Base-by-base conservation (phyloP, 129 eudicot species). In the Scalesia atractyloides region DNA sequence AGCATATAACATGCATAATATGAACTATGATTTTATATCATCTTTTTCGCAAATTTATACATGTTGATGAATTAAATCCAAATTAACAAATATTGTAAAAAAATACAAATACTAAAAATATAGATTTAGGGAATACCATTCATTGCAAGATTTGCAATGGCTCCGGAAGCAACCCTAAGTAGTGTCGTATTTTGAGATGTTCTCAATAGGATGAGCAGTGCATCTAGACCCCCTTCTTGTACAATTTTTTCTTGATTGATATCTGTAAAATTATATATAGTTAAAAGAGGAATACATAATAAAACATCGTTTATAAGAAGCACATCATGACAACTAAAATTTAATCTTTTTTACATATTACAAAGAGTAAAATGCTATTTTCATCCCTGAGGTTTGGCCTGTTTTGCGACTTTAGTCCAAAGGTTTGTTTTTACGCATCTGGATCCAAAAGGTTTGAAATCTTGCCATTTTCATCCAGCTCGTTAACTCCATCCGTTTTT, bases 141-240 rank as follows among this genome's bases (percentile, higher is more conserved):
- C 98, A 90, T 93, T 30, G 97, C 98, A 68, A 93, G 86, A 83
- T 93, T 93, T 63, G 98, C 98, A 71, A 93, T 86, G 65, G 98
- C 98, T 64, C 98, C 98, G 70, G 98, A 93, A 78, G 98, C 98
- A 75, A 86, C 98, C 81, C 98, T 86, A 73, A 90, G 97, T 52
- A 88, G 80, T 15, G 98, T 87, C 74, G 92, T 82, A 73, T 90
- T 90, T 34, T 86, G 91, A 46, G 98, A 84, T 60, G 98, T 84
- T 60, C 86, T 86, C 61, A 93, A 75, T 66, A 93, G 84, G 87
- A 79, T 84, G 60, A 93, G 87, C 67, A 93, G 73, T 76, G 97
- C 97, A 79, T 93, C 98, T 73, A 93, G 81, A 78, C 98, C 98
- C 13, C 98, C 98, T 84, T 93, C 98, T 77, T 84, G 88, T 46